Base-by-base conservation (phyloP, 2,329 filamentous ascomycete species). In the Fusarium succisae region DNA sequence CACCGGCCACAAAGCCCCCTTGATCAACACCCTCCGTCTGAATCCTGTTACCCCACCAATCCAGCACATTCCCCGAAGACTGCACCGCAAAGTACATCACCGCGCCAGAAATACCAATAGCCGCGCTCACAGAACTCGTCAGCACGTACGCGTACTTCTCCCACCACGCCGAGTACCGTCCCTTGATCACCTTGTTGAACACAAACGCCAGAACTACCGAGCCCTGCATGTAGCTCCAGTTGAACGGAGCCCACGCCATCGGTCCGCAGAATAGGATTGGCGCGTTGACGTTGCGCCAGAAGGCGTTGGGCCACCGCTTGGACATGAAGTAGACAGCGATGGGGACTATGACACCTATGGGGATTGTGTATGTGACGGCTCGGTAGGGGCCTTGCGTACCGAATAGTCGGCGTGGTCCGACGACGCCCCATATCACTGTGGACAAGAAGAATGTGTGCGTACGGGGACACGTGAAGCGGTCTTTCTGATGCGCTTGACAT, bases 361-460 rank as follows among this genome's bases (percentile, higher is more conserved):
- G 76, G 15, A 79, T 73, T 7, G 48, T 44, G 53, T 77, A 79
- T 3, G 64, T 73, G 39, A 77, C 24, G 2, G 66, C 43, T 2
- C 62, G 69, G 53, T 78, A 80, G 3, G 73, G 72, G 0, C 61
- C 74, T 37, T 69, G 55, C 2, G 43, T 51, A 1, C 72, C 77
- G 20, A 93, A 93, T 76, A 93, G 89, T 41, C 91, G 87, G 8
- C 84, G 81, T 1, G 92, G 91, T 0, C 92, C 91, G 63, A 94
- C 91, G 51, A 90, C 86, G 47, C 91, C 91, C 91, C 91, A 92
- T 73, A 92, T 87, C 41, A 92, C 83, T 2, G 90, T 91, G 2
- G 88, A 87, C 13, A 89, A 91, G 82, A 91, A 93, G 81, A 86
- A 87, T 41, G 84, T 82, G 65, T 84, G 84, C 14, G 85, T 86